Conservation (phyloP, 2,329 filamentous ascomycete genomes). For the Colletotrichum tofieldiae region DNA sequence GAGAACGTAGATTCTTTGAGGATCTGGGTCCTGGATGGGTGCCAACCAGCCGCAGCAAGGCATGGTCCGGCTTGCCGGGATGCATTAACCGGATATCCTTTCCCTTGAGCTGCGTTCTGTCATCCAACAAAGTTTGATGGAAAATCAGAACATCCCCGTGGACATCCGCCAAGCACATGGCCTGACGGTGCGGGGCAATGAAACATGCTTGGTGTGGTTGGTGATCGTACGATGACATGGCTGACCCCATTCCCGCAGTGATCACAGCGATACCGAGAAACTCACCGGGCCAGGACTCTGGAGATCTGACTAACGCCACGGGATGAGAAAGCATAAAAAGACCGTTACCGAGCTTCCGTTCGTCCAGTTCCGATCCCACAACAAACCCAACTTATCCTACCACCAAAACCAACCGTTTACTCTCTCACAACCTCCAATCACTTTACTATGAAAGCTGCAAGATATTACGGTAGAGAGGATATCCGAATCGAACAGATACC, state of each 20-base stretch:
- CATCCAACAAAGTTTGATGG: background rate
- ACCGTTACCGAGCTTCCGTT: constrained; percentile 15
- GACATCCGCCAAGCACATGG: constrained; percentile 21
- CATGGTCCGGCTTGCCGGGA: background rate
- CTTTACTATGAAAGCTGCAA: constrained; percentile 64
- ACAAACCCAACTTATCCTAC: background rate
- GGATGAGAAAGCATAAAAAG: constrained; percentile 23
- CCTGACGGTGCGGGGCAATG: constrained; percentile 30
- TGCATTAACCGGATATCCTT: background rate
- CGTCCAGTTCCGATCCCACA: background rate
- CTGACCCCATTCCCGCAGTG: constrained; percentile 25
- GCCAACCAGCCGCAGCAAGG: background rate
- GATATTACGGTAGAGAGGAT: constrained; percentile 70
- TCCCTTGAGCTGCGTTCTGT: background rate
- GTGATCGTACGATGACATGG: constrained; percentile 26
- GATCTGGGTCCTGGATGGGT: background rate
- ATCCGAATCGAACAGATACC: constrained; percentile 68
- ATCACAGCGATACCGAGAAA: background rate
- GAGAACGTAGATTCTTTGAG: no score
- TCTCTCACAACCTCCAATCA: background rate
- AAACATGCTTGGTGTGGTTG: background rate
- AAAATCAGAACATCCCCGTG: background rate
- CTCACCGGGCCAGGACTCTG: background rate
- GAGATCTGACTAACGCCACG: constrained; percentile 32
- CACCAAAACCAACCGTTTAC: background rate